Conservation (phyloP, 176 grass and related monocot genomes). For the Zea luxurians region DNA sequence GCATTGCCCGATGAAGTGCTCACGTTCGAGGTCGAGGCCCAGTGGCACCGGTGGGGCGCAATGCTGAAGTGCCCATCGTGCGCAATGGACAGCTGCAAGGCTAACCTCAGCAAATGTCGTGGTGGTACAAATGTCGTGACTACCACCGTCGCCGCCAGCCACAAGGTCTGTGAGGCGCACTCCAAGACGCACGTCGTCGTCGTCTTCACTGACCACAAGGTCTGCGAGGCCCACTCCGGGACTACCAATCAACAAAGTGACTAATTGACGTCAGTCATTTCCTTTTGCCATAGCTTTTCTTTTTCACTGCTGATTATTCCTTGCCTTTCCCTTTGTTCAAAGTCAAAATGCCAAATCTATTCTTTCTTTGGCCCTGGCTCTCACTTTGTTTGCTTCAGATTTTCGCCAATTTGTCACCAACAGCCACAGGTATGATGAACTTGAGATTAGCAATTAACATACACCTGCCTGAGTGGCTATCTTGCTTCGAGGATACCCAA, state of each 20-base stretch:
- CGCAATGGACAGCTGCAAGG: conserved; percentile 81
- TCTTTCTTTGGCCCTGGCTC: conserved; percentile 40
- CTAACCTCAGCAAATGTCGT: conserved; percentile 78
- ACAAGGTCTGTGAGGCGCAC: conserved; percentile 96
- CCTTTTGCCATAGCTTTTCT: background rate
- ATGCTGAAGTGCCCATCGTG: conserved; percentile 45
- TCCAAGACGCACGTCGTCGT: conserved; percentile 91
- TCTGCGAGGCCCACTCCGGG: conserved; percentile 63
- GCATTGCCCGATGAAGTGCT: conserved; percentile 45
- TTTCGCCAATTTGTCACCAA: conserved; percentile 21
- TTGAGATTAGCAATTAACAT: conserved; percentile 1
- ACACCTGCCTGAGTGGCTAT: background rate
- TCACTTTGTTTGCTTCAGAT: conserved; percentile 26
- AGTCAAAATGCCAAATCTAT: conserved; percentile 39
- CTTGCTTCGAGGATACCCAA: conserved; percentile 37
- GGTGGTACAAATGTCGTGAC: conserved; percentile 84
- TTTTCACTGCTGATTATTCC: conserved; percentile 42
- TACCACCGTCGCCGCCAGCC: conserved; percentile 66
- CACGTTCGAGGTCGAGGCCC: conserved; percentile 11
- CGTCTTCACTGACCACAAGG: background rate
- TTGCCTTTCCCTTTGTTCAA: conserved; percentile 45
- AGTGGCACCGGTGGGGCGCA: conserved; percentile 12
- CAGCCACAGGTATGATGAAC: conserved; percentile 10
- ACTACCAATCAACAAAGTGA: background rate
- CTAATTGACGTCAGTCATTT: conserved; percentile 27